A percentile compares a stretch with the other conserved stretches of the same genome.
Evolutionary conservation across 2,329 filamentous ascomycete species (phyloP).

Genomic region (Talaromyces sp.): DNA sequence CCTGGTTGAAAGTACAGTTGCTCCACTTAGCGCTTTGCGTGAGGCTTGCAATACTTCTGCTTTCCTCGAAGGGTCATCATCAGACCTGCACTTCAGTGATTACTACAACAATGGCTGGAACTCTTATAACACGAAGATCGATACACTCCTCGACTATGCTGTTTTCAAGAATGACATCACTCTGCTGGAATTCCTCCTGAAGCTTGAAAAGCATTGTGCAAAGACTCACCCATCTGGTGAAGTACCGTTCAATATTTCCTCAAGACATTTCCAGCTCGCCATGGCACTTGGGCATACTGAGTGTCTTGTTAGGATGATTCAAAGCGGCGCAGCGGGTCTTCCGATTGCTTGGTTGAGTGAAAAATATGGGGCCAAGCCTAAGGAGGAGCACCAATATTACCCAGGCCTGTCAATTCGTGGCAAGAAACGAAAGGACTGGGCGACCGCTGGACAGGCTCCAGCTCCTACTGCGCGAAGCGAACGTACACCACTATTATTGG

Average conservation of each 20-base stretch:
- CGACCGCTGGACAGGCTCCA: conserved; percentile 57
- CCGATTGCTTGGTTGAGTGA: conserved; percentile 69
- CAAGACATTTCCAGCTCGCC: conserved; percentile 42
- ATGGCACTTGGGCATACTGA: conserved; percentile 43
- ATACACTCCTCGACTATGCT: conserved; percentile 37
- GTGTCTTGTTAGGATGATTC: conserved; percentile 61
- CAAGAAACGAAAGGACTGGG: conserved; percentile 75
- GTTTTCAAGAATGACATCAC: conserved; percentile 57
- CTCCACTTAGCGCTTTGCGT: conserved; percentile 58
- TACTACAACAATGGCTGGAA: not conserved
- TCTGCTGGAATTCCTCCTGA: conserved; percentile 61
- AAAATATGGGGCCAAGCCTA: conserved; percentile 64
- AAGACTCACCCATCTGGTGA: conserved; percentile 7
- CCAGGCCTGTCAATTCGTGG: conserved; percentile 77
- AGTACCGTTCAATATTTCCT: conserved; percentile 7
- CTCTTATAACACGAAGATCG: not conserved
- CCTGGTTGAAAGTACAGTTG: conserved; percentile 66
- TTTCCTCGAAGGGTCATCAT: conserved; percentile 15
- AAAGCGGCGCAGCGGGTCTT: conserved; percentile 67
- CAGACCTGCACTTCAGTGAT: not conserved
- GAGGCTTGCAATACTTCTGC: conserved; percentile 38
- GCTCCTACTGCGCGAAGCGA: not conserved
- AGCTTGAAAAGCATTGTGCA: conserved; percentile 44
- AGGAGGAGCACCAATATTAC: conserved; percentile 71
- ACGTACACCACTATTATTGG: conserved; percentile 35